Evolutionary conservation across 2,329 filamentous ascomycete genomes (phyloP).

Genomic region (Xylaria sp.): DNA sequence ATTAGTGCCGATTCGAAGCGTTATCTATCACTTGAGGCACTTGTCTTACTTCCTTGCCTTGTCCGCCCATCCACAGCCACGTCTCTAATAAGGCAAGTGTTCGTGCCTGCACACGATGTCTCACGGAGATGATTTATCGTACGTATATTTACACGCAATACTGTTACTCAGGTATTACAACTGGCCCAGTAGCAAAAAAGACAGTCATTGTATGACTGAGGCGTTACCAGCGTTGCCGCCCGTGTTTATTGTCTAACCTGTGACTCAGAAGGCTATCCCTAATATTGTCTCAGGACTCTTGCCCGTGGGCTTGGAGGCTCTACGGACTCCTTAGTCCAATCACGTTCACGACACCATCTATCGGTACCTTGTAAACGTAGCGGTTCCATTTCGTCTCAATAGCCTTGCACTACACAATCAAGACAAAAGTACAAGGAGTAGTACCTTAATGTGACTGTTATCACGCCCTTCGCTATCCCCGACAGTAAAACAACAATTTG

Average conservation of each 20-base stretch:
- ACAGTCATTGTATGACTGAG: not conserved
- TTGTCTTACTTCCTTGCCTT: slow-evolving; percentile 15
- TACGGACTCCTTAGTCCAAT: not conserved
- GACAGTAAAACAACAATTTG: not conserved
- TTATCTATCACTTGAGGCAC: slow-evolving; percentile 9
- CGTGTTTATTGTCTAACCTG: not conserved
- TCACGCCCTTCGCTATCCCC: not conserved
- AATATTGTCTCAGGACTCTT: not conserved
- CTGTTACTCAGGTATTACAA: not conserved
- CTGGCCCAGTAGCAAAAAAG: not conserved
- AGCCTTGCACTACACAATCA: not conserved
- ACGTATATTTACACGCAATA: slow-evolving; percentile 1
- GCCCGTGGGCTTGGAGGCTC: no score
- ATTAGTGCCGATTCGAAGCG: not conserved
- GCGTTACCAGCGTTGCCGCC: not conserved
- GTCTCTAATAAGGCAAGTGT: not conserved
- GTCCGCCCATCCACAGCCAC: slow-evolving; percentile 5
- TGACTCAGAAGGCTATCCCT: not conserved
- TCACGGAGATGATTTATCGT: slow-evolving; percentile 13
- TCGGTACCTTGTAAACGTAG: not conserved
- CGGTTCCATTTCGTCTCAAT: not conserved
- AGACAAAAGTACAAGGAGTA: no score
- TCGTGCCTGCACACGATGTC: slow-evolving; percentile 11
- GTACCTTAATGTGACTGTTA: not conserved
- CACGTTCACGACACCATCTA: not conserved